phyloP scores from a whole-genome alignment of 306 rosid genomes.

The Clitoria ternatea region DNA sequence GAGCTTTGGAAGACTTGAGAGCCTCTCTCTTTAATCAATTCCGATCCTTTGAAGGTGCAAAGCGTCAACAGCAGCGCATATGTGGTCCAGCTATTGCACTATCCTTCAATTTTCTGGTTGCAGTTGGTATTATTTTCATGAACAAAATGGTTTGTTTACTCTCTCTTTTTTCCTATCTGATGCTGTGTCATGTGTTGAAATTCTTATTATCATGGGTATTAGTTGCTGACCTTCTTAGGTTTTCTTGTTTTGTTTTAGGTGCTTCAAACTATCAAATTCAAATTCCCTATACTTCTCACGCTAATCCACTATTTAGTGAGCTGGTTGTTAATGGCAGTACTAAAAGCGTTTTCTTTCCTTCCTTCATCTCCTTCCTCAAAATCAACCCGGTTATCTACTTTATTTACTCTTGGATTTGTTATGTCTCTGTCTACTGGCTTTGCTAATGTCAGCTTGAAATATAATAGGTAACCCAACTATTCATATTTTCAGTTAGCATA shows the following conservation, averaged over 20 bases:
- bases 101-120: conserved; percentile 82
- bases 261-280: conserved; percentile 66
- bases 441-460: conserved; percentile 89
- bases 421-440: conserved; percentile 89
- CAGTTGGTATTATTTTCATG: conserved; percentile 76
- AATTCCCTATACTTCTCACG: conserved; percentile 78
- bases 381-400: conserved; percentile 53
- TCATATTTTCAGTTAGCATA: conserved; percentile 13
- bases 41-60: conserved; percentile 60
- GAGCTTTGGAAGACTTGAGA: conserved; percentile 71
- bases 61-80: conserved; percentile 61
- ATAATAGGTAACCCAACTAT: conserved; percentile 58
- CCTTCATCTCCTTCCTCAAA: conserved; percentile 76
- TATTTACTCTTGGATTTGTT: conserved; percentile 79
- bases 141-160: conserved; percentile 76
- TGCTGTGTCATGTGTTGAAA: background rate
- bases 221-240: conserved; percentile 16
- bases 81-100: conserved; percentile 78
- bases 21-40: conserved; percentile 63
- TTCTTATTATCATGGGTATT: background rate
- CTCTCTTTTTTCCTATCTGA: background rate
- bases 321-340: conserved; percentile 87
- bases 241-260: conserved; percentile 51
- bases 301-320: conserved; percentile 82
- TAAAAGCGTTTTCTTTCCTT: conserved; percentile 64